Evolutionary conservation across 176 grass and related monocot species (phyloP).

Genomic region (Sorghum bicolor): DNA sequence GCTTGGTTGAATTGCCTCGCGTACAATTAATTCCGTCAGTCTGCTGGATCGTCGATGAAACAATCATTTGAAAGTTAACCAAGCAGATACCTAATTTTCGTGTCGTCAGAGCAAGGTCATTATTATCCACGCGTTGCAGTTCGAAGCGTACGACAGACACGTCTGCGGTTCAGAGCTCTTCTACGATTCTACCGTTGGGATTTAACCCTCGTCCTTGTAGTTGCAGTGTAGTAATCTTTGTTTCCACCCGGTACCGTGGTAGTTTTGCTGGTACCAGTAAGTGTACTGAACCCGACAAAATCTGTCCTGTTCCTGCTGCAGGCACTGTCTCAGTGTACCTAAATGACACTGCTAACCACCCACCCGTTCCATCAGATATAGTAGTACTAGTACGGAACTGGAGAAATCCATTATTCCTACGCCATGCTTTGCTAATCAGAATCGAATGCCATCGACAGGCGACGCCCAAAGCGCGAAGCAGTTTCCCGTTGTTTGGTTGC

Average conservation of each 20-base stretch:
- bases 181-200: background rate
- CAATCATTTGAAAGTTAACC: background rate
- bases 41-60: background rate
- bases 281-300: slow-evolving; percentile 26
- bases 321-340: slow-evolving; percentile 8
- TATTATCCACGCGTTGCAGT: slow-evolving; percentile 3
- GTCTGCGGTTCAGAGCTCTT: background rate
- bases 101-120: background rate
- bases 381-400: too few species aligned
- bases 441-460: background rate
- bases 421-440: background rate
- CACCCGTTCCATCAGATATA: background rate
- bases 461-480: background rate
- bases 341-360: slow-evolving; percentile 27
- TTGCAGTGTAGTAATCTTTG: background rate
- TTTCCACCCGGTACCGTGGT: background rate
- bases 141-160: background rate
- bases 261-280: background rate
- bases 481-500: slow-evolving; percentile 31
- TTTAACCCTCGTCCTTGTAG: background rate
- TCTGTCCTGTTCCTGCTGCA: background rate
- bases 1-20: background rate
- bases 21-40: background rate
- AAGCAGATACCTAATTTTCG: background rate
- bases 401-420: background rate